Percentiles rank a stretch among this genome's conserved stretches.
These are phyloP conservation scores for Usnea hakonensis DNA, from an alignment of 495 filamentous ascomycete genomes.

Conservation along the genomic window DNA sequence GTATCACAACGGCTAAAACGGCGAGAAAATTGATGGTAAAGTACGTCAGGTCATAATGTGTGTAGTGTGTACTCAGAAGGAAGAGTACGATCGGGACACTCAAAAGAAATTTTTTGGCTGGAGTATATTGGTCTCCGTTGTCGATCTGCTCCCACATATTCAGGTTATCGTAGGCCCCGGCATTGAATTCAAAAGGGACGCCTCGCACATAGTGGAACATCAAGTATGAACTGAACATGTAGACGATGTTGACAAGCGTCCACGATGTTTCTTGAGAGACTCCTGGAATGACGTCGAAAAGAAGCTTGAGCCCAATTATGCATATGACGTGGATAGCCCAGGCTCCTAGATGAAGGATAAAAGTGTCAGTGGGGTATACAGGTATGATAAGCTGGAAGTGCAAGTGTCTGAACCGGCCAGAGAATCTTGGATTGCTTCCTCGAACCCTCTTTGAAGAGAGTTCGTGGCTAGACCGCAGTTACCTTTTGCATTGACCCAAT, in stretches of 20 bases:
- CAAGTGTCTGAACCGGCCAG: background rate
- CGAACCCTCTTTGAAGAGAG: background rate
- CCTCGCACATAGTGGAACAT: conserved; percentile 99
- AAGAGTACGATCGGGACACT: conserved; percentile 91
- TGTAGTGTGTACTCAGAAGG: conserved; percentile 95
- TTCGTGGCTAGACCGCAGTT: conserved; percentile 26
- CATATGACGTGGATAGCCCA: conserved; percentile 95
- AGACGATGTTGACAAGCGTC: conserved; percentile 97
- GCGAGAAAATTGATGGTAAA: conserved; percentile 96
- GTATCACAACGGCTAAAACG: conserved; percentile 83
- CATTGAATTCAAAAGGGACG: conserved; percentile 97
- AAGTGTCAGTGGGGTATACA: background rate
- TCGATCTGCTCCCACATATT: conserved; percentile 99
- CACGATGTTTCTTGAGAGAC: conserved; percentile 95
- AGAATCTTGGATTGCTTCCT: background rate
- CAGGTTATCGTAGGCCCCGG: conserved; percentile 97
- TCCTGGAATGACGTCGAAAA: conserved; percentile 91
- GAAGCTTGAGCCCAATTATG: conserved; percentile 82
- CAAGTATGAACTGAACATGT: conserved; percentile 97
- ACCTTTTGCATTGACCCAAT: conserved; percentile 99
- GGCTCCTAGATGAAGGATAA: conserved; percentile 53
- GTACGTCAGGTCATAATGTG: conserved; percentile 91
- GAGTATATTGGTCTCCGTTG: conserved; percentile 97
- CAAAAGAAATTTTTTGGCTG: conserved; percentile 94
- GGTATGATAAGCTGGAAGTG: background rate